These are phyloP conservation scores for Glycine tomentella DNA, from an alignment of 306 rosid species.

Conservation along the genomic window DNA sequence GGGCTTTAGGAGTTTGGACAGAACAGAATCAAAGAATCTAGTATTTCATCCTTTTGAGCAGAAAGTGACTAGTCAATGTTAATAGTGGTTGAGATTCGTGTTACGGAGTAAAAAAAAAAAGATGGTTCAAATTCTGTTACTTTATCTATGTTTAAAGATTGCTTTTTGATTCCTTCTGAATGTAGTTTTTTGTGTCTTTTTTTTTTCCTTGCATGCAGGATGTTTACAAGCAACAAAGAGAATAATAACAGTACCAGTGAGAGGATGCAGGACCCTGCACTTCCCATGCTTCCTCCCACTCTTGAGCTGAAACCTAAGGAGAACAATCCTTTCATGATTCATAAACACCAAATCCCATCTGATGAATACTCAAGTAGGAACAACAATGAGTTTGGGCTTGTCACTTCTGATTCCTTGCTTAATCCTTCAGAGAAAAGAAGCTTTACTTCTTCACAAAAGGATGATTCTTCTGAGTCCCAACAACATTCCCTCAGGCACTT, in stretches of 20 bases:
- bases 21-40: constrained; percentile 34
- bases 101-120: background rate
- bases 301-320: constrained; percentile 61
- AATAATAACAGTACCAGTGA: constrained; percentile 48
- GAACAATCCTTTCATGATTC: constrained; percentile 49
- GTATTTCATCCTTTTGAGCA: constrained; percentile 9
- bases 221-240: constrained; percentile 67
- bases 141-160: background rate
- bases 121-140: constrained; percentile 9
- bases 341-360: constrained; percentile 58
- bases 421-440: constrained; percentile 70
- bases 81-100: constrained; percentile 31
- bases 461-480: constrained; percentile 54
- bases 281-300: constrained; percentile 67
- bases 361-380: constrained; percentile 59
- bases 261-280: constrained; percentile 62
- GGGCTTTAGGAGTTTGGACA: constrained; percentile 6
- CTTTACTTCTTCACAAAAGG: constrained; percentile 57
- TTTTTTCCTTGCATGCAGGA: constrained; percentile 52
- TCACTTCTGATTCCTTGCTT: constrained; percentile 70
- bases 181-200: background rate
- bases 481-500: constrained; percentile 78
- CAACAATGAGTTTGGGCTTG: constrained; percentile 69
- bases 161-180: background rate
- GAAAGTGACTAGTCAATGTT: constrained; percentile 3